Evolutionary conservation across 306 rosid species (phyloP).

Genomic region (Cucurbita maxima): DNA sequence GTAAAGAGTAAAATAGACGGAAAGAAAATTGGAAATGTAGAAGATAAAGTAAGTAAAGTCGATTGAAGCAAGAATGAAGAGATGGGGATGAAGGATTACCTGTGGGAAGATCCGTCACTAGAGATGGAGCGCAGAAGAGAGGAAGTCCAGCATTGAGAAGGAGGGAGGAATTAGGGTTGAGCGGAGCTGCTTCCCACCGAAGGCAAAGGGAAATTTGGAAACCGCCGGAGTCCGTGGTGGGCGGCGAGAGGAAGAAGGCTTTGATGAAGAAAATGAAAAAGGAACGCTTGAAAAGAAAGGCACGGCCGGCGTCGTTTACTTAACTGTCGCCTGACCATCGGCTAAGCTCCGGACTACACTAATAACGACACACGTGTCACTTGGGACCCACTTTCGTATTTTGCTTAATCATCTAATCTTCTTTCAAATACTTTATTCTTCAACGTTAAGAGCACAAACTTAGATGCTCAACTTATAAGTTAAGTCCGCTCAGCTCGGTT

Average conservation of each 20-base stretch:
- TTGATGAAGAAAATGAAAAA: neutral
- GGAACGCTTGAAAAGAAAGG: neutral
- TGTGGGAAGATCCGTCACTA: neutral
- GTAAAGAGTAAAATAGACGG: neutral
- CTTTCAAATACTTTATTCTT: no score
- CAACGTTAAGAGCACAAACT: no score
- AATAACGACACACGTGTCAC: neutral
- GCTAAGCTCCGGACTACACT: neutral
- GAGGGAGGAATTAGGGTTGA: neutral
- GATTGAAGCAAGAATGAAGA: neutral
- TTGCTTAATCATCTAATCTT: no score
- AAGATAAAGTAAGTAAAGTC: neutral
- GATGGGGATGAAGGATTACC: neutral
- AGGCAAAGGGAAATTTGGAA: neutral
- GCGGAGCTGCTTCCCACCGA: neutral
- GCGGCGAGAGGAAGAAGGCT: neutral
- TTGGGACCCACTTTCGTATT: no score
- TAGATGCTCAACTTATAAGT: no score
- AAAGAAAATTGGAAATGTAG: neutral
- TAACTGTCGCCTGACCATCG: neutral
- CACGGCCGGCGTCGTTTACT: neutral
- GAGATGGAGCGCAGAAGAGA: neutral
- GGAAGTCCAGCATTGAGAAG: neutral
- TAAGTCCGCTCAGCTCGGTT: no score
- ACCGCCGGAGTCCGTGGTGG: neutral